These are phyloP conservation scores for Elsinoe arachidis DNA, from an alignment of 2,329 filamentous ascomycete genomes.

Conservation along the genomic window DNA sequence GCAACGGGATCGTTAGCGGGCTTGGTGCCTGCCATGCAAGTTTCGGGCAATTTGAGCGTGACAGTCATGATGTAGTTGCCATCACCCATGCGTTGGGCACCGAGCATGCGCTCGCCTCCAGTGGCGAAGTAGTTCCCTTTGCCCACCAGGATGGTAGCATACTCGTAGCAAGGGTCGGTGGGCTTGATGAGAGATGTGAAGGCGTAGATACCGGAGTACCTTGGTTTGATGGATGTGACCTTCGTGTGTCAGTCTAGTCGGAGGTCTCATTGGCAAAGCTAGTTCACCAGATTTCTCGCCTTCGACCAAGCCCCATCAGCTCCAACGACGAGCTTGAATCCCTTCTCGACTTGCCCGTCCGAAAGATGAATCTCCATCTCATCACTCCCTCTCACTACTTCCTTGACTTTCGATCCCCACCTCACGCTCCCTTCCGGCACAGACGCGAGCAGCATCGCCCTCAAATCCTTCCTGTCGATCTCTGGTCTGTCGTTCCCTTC, in stretches of 20 bases:
- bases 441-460: constrained; percentile 29
- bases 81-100: constrained; percentile 19
- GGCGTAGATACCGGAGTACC: constrained; percentile 29
- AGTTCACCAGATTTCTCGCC: constrained; percentile 24
- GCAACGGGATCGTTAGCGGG: constrained; percentile 27
- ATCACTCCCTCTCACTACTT: constrained; percentile 18
- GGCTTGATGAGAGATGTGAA: constrained; percentile 23
- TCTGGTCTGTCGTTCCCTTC: constrained; percentile 30
- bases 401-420: constrained; percentile 26
- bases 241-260: constrained; percentile 12
- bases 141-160: constrained; percentile 21
- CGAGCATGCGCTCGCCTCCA: constrained; percentile 18
- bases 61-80: constrained; percentile 19
- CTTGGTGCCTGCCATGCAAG: constrained; percentile 15
- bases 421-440: constrained; percentile 27
- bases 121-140: constrained; percentile 24
- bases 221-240: constrained; percentile 28
- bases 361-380: constrained; percentile 23
- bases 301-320: constrained; percentile 43
- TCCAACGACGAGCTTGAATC: constrained; percentile 40
- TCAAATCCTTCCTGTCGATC: constrained; percentile 33
- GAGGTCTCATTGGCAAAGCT: background rate
- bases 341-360: constrained; percentile 26
- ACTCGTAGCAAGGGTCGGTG: constrained; percentile 24
- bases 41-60: constrained; percentile 18